Conservation (phyloP, 139 green algal species). For the Picochlorum sp. region DNA sequence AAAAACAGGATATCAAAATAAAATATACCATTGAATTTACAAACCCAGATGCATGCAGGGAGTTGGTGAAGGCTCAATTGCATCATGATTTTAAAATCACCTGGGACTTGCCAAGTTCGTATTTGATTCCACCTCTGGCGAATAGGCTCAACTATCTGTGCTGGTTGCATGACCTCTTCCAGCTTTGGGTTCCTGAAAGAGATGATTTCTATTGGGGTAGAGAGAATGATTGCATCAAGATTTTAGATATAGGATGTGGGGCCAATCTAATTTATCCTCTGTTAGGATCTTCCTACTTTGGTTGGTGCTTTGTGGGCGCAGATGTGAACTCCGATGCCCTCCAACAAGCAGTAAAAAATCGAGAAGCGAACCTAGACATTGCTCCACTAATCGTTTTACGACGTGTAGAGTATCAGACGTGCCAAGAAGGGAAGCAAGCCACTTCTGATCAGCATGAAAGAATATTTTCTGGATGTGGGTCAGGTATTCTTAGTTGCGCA, state of each 20-base stretch:
- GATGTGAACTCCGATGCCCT: slow-evolving; percentile 62
- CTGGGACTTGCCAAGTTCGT: slow-evolving; percentile 64
- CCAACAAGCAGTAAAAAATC: slow-evolving; percentile 35
- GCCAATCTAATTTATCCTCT: slow-evolving; percentile 92
- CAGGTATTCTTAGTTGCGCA: slow-evolving; percentile 29
- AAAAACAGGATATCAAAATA: no score
- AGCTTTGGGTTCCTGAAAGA: slow-evolving; percentile 39
- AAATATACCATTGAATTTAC: slow-evolving; percentile 66
- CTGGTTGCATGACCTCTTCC: slow-evolving; percentile 83
- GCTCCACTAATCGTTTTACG: slow-evolving; percentile 45
- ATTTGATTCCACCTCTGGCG: slow-evolving; percentile 72
- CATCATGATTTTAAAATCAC: slow-evolving; percentile 46
- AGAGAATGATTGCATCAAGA: slow-evolving; percentile 14
- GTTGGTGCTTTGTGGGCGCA: slow-evolving; percentile 74
- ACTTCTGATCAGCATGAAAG: background rate
- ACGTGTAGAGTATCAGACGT: slow-evolving; percentile 11
- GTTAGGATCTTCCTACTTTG: slow-evolving; percentile 64
- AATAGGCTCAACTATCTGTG: slow-evolving; percentile 86
- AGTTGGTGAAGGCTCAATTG: slow-evolving; percentile 66
- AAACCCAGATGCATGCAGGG: slow-evolving; percentile 51
- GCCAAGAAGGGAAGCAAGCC: slow-evolving; percentile 1
- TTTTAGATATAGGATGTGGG: slow-evolving; percentile 84
- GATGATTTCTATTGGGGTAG: background rate
- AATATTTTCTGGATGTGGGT: background rate
- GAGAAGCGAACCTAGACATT: slow-evolving; percentile 56